A percentile compares a stretch with the other conserved stretches of the same genome.
Conservation (phyloP, 2,329 filamentous ascomycete genomes). For the Pyrenochaeta sp. region DNA sequence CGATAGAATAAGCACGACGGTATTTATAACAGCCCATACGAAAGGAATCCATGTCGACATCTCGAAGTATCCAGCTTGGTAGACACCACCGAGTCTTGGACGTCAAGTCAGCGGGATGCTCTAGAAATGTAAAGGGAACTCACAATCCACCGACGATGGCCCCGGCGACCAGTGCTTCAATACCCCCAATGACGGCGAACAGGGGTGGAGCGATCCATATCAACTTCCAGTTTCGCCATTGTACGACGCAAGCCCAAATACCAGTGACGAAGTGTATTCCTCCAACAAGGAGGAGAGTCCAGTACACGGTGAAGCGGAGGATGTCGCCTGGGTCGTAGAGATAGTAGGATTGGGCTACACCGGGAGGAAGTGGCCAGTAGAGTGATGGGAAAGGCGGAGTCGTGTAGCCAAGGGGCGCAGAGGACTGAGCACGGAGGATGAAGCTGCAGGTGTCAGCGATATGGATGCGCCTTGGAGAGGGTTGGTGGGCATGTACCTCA, state of each 20-base stretch:
- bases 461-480: background rate
- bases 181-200: slow-evolving; percentile 73
- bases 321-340: slow-evolving; percentile 80
- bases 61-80: slow-evolving; percentile 80
- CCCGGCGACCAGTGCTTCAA: slow-evolving; percentile 81
- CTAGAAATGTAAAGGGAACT: slow-evolving; percentile 42
- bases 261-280: slow-evolving; percentile 77
- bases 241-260: slow-evolving; percentile 74
- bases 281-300: slow-evolving; percentile 82
- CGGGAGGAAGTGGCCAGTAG: slow-evolving; percentile 72
- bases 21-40: slow-evolving; percentile 85
- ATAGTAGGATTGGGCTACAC: slow-evolving; percentile 64
- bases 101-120: slow-evolving; percentile 9
- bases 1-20: slow-evolving; percentile 81
- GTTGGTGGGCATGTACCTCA: slow-evolving; percentile 34
- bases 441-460: slow-evolving; percentile 43
- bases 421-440: slow-evolving; percentile 54
- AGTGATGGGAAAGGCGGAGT: slow-evolving; percentile 81
- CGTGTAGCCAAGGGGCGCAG: slow-evolving; percentile 65
- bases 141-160: slow-evolving; percentile 83
- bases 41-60: slow-evolving; percentile 97
- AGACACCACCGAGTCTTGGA: slow-evolving; percentile 81
- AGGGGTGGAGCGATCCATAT: slow-evolving; percentile 76
- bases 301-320: slow-evolving; percentile 85
- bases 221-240: slow-evolving; percentile 63